phyloP scores from a whole-genome alignment of 2,329 filamentous ascomycete species.

The Trichophyton equinum region DNA sequence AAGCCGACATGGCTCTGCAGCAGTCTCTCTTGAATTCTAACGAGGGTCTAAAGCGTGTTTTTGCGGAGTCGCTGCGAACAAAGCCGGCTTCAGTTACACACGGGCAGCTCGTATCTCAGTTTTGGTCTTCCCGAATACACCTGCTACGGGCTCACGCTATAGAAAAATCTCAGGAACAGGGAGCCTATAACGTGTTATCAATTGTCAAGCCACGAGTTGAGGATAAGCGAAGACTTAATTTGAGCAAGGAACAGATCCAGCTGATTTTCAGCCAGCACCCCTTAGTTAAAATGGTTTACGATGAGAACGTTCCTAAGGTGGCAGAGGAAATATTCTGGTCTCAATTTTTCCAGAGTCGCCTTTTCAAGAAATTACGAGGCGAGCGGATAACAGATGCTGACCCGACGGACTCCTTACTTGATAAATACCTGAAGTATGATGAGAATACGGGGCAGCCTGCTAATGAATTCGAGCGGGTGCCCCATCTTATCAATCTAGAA shows the following conservation, averaged over 20 bases:
- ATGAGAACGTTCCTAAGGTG: conserved; percentile 78
- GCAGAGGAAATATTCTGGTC: conserved; percentile 80
- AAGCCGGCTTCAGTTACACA: conserved; percentile 76
- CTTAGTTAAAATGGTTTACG: conserved; percentile 76
- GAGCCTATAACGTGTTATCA: conserved; percentile 86
- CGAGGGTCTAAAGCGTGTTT: conserved; percentile 62
- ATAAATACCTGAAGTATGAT: conserved; percentile 68
- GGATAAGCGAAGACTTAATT: conserved; percentile 64
- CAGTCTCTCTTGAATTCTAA: conserved; percentile 78
- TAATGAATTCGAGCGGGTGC: conserved; percentile 52
- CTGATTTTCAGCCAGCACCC: conserved; percentile 90
- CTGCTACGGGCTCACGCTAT: conserved; percentile 82
- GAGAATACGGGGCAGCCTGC: conserved; percentile 41
- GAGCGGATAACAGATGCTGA: conserved; percentile 74
- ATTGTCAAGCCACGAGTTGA: conserved; percentile 71
- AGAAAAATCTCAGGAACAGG: conserved; percentile 71
- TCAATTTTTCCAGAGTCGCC: conserved; percentile 77
- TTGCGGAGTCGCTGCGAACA: conserved; percentile 68
- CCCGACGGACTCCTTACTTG: conserved; percentile 63
- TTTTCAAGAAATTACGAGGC: conserved; percentile 84
- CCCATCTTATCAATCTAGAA: conserved; percentile 81
- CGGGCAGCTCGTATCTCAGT: conserved; percentile 74
- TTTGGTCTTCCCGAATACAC: conserved; percentile 83
- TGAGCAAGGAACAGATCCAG: conserved; percentile 83
- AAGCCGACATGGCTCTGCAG: conserved; percentile 68